These are phyloP conservation scores for Rhodosporidiobolus odoratus DNA, from an alignment of 768 basidiomycete genomes.

Conservation along the genomic window DNA sequence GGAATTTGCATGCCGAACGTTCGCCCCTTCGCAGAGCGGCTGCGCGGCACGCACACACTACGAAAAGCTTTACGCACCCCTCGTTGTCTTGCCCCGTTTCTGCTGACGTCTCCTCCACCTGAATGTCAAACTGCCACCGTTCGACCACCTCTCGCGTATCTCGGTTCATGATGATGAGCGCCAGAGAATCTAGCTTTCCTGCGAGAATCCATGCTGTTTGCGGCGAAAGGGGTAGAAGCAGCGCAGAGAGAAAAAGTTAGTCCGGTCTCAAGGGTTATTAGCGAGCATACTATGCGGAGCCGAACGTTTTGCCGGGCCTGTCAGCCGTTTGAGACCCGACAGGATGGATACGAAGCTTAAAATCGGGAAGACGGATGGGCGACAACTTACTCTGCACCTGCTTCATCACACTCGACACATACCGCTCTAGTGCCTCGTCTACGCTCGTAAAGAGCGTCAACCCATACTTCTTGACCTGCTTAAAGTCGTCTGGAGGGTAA, in stretches of 20 bases:
- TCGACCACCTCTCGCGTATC: slow-evolving; percentile 87
- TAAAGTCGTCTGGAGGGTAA: slow-evolving; percentile 94
- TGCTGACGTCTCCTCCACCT: slow-evolving; percentile 59
- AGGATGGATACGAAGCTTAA: too few species aligned
- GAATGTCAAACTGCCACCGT: slow-evolving; percentile 96
- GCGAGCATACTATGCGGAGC: too few species aligned
- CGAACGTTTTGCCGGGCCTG: too few species aligned
- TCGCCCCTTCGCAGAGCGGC: too few species aligned
- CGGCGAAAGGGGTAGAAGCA: background rate
- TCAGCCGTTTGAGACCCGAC: too few species aligned
- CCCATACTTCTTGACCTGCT: slow-evolving; percentile 97
- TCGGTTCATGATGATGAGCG: slow-evolving; percentile 91
- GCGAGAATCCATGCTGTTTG: slow-evolving; percentile 82
- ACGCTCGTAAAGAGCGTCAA: slow-evolving; percentile 91
- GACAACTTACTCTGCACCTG: slow-evolving; percentile 77
- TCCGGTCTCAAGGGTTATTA: background rate
- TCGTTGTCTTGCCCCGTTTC: slow-evolving; percentile 46
- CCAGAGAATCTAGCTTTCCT: slow-evolving; percentile 85
- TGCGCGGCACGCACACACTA: slow-evolving; percentile 56
- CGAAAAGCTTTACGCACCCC: background rate
- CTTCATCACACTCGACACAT: slow-evolving; percentile 84
- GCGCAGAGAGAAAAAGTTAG: background rate
- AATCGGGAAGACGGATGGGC: background rate
- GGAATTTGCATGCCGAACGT: too few species aligned
- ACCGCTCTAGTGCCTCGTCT: slow-evolving; percentile 85